Evolutionary conservation across 2,329 filamentous ascomycete species (phyloP).

Genomic region (Nakataea oryzae): DNA sequence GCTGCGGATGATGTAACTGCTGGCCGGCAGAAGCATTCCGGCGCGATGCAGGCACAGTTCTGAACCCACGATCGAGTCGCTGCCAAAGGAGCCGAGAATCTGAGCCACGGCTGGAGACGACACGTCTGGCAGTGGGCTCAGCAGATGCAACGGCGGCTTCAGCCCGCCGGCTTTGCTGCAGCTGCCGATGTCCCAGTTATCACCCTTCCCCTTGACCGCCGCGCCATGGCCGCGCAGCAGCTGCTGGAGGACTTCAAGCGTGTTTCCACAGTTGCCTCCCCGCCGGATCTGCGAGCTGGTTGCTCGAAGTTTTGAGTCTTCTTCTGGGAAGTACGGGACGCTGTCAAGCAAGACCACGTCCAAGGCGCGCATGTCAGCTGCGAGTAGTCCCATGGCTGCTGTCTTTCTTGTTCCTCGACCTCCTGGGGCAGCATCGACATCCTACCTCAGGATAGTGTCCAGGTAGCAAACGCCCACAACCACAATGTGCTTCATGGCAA

Average conservation of each 20-base stretch:
- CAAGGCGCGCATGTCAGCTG: neutral
- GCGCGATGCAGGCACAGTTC: constrained; percentile 49
- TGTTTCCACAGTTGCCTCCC: constrained; percentile 65
- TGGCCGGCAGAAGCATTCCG: constrained; percentile 44
- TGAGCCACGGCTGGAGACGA: constrained; percentile 37
- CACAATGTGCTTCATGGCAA: constrained; percentile 46
- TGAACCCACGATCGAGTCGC: constrained; percentile 31
- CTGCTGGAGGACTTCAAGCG: constrained; percentile 60
- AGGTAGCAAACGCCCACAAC: constrained; percentile 60
- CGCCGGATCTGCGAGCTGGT: constrained; percentile 46
- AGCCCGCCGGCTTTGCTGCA: neutral
- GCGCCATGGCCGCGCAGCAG: constrained; percentile 28
- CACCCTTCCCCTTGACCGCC: too few relatives aligned
- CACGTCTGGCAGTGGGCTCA: constrained; percentile 42
- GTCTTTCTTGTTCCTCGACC: neutral
- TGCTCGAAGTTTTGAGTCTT: constrained; percentile 66
- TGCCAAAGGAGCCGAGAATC: constrained; percentile 44
- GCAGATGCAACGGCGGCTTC: constrained; percentile 27
- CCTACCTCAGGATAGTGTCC: constrained; percentile 56
- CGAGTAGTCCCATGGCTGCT: neutral
- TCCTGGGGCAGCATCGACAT: neutral
- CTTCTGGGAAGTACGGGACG: constrained; percentile 54
- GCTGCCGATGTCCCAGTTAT: neutral
- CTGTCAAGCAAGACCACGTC: constrained; percentile 22
- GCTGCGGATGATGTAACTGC: constrained; percentile 60